Conservation (phyloP, 768 basidiomycete species). For the Mycena galopus region DNA sequence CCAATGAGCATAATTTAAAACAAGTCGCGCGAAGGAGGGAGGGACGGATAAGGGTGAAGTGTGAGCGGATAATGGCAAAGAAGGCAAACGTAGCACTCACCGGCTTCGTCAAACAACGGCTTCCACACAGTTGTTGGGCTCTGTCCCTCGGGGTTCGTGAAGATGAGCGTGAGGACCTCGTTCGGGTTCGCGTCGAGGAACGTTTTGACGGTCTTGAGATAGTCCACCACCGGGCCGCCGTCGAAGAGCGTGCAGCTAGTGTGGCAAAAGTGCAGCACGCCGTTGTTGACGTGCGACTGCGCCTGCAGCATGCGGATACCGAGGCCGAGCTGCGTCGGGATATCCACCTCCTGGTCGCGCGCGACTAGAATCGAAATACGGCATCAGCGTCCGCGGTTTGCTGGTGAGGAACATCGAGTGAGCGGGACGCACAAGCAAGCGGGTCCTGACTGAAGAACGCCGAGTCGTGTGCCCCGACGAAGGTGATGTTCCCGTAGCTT, state of each 20-base stretch:
- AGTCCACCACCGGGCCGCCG: constrained; percentile 62
- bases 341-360: constrained; percentile 51
- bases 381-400: too few relatives aligned
- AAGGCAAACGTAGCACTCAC: constrained; percentile 40
- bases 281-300: constrained; percentile 52
- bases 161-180: constrained; percentile 73
- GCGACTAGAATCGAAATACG: constrained; percentile 49
- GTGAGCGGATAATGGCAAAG: too few relatives aligned
- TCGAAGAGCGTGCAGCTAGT: constrained; percentile 68
- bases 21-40: too few relatives aligned
- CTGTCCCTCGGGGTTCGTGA: constrained; percentile 74
- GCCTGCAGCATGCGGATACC: constrained; percentile 55
- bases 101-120: constrained; percentile 64
- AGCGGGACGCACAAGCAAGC: too few relatives aligned
- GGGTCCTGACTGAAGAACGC: too few relatives aligned
- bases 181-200: constrained; percentile 73
- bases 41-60: too few relatives aligned
- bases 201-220: constrained; percentile 64
- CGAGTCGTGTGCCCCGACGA: constrained; percentile 30
- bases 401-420: too few relatives aligned
- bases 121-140: constrained; percentile 63
- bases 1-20: neutral
- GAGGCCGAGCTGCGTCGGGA: constrained; percentile 47
- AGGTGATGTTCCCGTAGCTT: constrained; percentile 55
- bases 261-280: constrained; percentile 75